These are phyloP conservation scores for Fusarium clavum DNA, from an alignment of 2,329 filamentous ascomycete genomes.

Conservation along the genomic window DNA sequence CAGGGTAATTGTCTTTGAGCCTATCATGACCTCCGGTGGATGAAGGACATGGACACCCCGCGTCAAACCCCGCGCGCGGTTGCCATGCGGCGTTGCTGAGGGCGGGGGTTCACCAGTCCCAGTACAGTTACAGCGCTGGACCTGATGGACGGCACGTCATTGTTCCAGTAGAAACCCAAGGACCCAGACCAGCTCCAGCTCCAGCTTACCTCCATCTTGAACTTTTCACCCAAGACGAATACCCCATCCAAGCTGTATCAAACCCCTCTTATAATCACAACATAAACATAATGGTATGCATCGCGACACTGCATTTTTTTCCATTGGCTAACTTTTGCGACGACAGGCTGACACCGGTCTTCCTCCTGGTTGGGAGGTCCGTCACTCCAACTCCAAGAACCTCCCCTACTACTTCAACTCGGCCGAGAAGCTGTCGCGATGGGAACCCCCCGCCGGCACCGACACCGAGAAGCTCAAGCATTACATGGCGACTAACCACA, in stretches of 20 bases:
- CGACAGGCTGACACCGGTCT: conserved; percentile 79
- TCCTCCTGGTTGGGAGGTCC: conserved; percentile 91
- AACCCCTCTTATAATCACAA: not conserved
- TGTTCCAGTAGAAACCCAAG: conserved; percentile 24
- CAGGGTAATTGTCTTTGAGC: not conserved
- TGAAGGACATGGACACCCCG: conserved; percentile 25
- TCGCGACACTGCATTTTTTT: not conserved
- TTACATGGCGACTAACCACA: conserved; percentile 93
- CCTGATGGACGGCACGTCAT: conserved; percentile 39
- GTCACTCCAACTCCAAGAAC: conserved; percentile 98
- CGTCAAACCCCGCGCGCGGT: conserved; percentile 38
- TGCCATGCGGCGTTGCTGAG: conserved; percentile 31
- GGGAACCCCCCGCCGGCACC: conserved; percentile 90
- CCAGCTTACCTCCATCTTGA: conserved; percentile 31
- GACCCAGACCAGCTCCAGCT: conserved; percentile 29
- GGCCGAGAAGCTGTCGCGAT: conserved; percentile 86
- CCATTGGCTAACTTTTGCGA: conserved; percentile 10
- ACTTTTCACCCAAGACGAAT: conserved; percentile 14
- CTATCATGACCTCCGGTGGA: conserved; percentile 14
- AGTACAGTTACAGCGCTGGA: not conserved
- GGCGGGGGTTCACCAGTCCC: conserved; percentile 3
- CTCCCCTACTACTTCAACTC: conserved; percentile 99
- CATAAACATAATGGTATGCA: conserved; percentile 33
- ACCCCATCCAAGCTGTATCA: not conserved
- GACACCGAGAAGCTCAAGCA: conserved; percentile 92